Base-by-base conservation (phyloP, 306 rosid species). In the Cicer cuneatum region DNA sequence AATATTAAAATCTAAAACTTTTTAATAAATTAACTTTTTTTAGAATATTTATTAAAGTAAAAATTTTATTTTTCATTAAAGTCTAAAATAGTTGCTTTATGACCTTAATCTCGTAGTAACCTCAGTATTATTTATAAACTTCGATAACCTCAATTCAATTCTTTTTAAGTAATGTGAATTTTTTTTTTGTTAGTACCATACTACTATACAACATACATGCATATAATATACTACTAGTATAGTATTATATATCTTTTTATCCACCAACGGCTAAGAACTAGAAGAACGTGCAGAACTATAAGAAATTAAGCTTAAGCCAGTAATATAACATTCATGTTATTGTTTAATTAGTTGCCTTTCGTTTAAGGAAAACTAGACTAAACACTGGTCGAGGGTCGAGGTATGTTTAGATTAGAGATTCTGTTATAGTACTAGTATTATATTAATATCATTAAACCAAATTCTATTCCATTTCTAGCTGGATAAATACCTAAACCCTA, bases 301-400 rank as follows among this genome's bases (percentile, higher is more conserved):
- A 10, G 12, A 39, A 9, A 15, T 19, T 53, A 46, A 39, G 76
- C 62, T 63, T 58, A 39, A n/a, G 24, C 38, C 46, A 29, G 68
- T 33, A 40, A 51, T 14, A 39, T 64, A 77, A 46, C 67, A 42
- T 35, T 69, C 67, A 37, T 76, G 75, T 58, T 64, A 76, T 62
- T 80, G 80, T 72, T 9, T 77, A 67, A 42, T 61, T 77, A 67
- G 42, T 61, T 77, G 69, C 85, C 80, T 77, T 77, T 69, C 84
- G 78, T 80, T 69, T 12, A 80, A 84, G 87, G 58, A 81, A 81
- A 84, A 83, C 83, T 62, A 38, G 11, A 61, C 58, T 15, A 77
- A 70, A 48, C 78, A 72, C 80, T 37, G 59, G 75, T 48, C 72
- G 43, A 57, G 68, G 59, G 75, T 47, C 66, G 43, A 57, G 68